Conservation (phyloP, 2,329 filamentous ascomycete species). For the Ceratocystiopsis brevicomis region DNA sequence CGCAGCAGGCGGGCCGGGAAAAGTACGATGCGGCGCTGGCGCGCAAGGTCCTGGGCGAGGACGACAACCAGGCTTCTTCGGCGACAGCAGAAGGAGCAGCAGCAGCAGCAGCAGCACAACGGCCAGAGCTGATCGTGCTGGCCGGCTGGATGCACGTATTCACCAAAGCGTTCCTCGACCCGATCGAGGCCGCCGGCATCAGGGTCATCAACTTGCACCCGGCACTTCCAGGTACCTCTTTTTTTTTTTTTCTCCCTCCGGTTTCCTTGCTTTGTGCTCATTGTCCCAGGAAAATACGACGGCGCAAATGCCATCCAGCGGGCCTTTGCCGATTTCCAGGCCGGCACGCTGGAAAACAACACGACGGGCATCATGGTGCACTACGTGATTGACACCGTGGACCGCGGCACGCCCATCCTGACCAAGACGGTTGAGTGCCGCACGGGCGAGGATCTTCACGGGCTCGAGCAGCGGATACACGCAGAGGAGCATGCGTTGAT, state of each 20-base stretch:
- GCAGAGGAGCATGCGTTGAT: conserved; percentile 58
- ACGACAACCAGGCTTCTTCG: too few relatives aligned
- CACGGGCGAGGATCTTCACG: conserved; percentile 42
- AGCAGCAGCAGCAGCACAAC: too few relatives aligned
- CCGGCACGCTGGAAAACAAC: conserved; percentile 41
- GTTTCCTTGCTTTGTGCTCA: not conserved
- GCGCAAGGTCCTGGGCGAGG: conserved; percentile 34
- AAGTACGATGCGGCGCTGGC: conserved; percentile 63
- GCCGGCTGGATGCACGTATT: conserved; percentile 82
- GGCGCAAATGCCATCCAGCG: conserved; percentile 61
- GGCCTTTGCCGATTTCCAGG: conserved; percentile 53
- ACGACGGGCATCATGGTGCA: conserved; percentile 80
- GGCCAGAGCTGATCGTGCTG: conserved; percentile 58
- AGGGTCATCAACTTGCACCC: conserved; percentile 72
- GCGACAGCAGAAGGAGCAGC: too few relatives aligned
- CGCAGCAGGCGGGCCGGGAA: conserved; percentile 37
- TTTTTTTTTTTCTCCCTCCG: not conserved
- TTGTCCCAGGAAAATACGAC: conserved; percentile 48
- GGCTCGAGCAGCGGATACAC: conserved; percentile 57
- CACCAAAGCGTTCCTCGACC: conserved; percentile 47
- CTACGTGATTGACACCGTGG: conserved; percentile 63
- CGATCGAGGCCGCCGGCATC: conserved; percentile 41
- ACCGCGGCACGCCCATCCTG: conserved; percentile 58
- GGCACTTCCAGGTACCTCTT: conserved; percentile 36
- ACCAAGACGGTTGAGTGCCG: conserved; percentile 48